A percentile compares a stretch with the other conserved stretches of the same genome.
These are phyloP conservation scores for Capsella rubella DNA, from an alignment of 441 rosid genomes.

Conservation along the genomic window DNA sequence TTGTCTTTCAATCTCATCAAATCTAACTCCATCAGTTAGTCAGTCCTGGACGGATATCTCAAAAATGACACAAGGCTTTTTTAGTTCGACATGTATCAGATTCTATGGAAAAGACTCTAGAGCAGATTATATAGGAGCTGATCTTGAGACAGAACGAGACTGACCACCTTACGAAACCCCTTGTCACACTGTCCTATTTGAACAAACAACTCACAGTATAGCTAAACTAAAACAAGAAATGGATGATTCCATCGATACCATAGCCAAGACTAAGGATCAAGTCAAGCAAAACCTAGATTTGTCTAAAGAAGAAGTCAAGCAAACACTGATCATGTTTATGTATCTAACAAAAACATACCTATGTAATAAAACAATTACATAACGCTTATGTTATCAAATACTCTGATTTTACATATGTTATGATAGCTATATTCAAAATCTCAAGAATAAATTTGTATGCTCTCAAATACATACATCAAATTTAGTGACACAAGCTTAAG, in stretches of 20 bases:
- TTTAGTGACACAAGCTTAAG: background rate
- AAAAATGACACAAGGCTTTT: background rate
- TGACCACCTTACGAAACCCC: no score
- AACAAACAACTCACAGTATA: background rate
- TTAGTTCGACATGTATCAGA: background rate
- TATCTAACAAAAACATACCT: background rate
- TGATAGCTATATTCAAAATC: background rate
- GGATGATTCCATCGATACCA: background rate
- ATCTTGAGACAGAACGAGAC: background rate
- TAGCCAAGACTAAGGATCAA: constrained; percentile 5
- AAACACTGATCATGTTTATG: no score
- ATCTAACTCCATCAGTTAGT: background rate
- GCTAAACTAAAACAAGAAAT: background rate
- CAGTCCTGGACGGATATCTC: background rate
- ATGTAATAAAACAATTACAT: background rate
- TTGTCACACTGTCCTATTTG: background rate
- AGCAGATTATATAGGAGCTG: background rate
- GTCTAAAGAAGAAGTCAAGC: background rate
- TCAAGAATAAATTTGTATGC: background rate
- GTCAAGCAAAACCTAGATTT: background rate
- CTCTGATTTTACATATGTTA: background rate
- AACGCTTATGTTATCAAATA: background rate
- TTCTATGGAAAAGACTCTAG: background rate
- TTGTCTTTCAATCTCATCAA: background rate
- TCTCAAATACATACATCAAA: background rate